Evolutionary conservation across 768 basidiomycete genomes (phyloP).

Genomic region (Hygrophoropsis aurantiaca): DNA sequence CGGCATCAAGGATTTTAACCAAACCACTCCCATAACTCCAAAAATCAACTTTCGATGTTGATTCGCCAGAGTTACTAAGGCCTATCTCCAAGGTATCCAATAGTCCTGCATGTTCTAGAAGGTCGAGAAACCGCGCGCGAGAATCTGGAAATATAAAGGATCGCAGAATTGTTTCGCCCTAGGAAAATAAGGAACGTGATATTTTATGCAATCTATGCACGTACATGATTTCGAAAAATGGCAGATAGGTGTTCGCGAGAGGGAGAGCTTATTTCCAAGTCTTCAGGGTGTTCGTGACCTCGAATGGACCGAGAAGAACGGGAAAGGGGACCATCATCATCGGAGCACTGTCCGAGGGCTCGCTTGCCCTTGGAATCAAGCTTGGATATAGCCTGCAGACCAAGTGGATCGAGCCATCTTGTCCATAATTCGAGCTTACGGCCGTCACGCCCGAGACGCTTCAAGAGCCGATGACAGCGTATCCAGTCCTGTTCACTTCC

Average conservation of each 20-base stretch:
- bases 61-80: slow-evolving; percentile 23
- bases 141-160: slow-evolving; percentile 77
- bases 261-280: slow-evolving; percentile 13
- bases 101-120: slow-evolving; percentile 50
- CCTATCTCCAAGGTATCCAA: slow-evolving; percentile 25
- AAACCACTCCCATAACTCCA: slow-evolving; percentile 57
- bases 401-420: slow-evolving; percentile 58
- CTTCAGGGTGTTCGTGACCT: slow-evolving; percentile 7
- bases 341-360: slow-evolving; percentile 44
- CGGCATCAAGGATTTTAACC: neutral
- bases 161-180: slow-evolving; percentile 59
- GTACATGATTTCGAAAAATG: slow-evolving; percentile 60
- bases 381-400: slow-evolving; percentile 10
- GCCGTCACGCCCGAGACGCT: slow-evolving; percentile 59
- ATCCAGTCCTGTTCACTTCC: slow-evolving; percentile 63
- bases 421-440: slow-evolving; percentile 76
- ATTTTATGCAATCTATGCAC: slow-evolving; percentile 27
- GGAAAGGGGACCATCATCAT: slow-evolving; percentile 33
- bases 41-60: slow-evolving; percentile 54
- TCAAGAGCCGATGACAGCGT: slow-evolving; percentile 53
- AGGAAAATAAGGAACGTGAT: slow-evolving; percentile 8
- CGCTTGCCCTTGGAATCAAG: slow-evolving; percentile 32
- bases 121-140: slow-evolving; percentile 60
- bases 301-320: slow-evolving; percentile 9
- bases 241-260: slow-evolving; percentile 45